These are phyloP conservation scores for Phallus indusiatus DNA, from an alignment of 768 basidiomycete genomes.

Conservation along the genomic window DNA sequence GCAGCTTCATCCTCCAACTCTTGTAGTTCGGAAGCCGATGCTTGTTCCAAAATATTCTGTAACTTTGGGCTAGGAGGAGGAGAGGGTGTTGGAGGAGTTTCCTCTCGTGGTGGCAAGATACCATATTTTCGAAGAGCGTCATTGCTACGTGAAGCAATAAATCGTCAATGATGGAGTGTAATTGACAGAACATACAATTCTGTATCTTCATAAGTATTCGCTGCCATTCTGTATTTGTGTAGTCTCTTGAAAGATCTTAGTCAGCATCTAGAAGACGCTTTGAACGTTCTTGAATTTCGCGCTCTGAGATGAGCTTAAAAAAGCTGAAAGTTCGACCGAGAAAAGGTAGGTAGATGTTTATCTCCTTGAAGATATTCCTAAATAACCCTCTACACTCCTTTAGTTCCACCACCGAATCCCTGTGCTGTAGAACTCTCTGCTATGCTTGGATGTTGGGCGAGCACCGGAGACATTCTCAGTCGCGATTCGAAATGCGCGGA, in stretches of 20 bases:
- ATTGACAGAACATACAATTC: slow-evolving; percentile 68
- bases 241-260: too few species aligned
- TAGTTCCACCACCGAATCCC: slow-evolving; percentile 37
- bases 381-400: slow-evolving; percentile 10
- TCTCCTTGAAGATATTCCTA: background rate
- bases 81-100: slow-evolving; percentile 66
- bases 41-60: slow-evolving; percentile 55
- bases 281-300: too few species aligned
- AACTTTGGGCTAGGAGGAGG: slow-evolving; percentile 71
- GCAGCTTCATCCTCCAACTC: slow-evolving; percentile 63
- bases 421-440: slow-evolving; percentile 60
- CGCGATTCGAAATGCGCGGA: slow-evolving; percentile 41
- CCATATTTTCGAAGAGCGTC: slow-evolving; percentile 90
- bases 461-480: slow-evolving; percentile 51
- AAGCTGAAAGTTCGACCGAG: slow-evolving; percentile 72
- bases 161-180: background rate
- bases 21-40: slow-evolving; percentile 51
- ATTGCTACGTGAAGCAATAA: slow-evolving; percentile 44
- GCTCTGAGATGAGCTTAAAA: slow-evolving; percentile 65
- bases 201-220: slow-evolving; percentile 87
- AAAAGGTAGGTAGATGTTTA: slow-evolving; percentile 42
- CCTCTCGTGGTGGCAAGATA: slow-evolving; percentile 69
- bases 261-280: too few species aligned
- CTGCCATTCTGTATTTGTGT: slow-evolving; percentile 33
- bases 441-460: slow-evolving; percentile 87